Conservation (phyloP, 805 yeast species). For the Tetrapisispora fleetii region DNA sequence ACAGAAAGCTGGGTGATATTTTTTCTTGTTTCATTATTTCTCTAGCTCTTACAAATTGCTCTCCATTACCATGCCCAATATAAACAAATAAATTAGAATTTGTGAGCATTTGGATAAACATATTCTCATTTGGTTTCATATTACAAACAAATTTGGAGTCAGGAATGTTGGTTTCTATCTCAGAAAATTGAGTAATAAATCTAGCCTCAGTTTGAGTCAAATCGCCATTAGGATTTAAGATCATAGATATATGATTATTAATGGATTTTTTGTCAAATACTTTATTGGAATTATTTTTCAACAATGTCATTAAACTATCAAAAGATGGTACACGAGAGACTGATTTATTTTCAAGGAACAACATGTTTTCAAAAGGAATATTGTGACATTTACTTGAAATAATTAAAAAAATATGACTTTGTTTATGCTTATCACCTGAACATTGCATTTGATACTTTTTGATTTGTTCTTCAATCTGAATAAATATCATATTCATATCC, state of each 20-base stretch:
- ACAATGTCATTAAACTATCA: constrained; percentile 32
- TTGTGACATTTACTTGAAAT: constrained; percentile 55
- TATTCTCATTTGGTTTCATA: constrained; percentile 45
- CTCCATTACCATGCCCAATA: constrained; percentile 97
- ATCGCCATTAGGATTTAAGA: constrained; percentile 80
- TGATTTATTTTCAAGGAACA: constrained; percentile 42
- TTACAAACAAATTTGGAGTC: constrained; percentile 50
- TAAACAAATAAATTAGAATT: constrained; percentile 51
- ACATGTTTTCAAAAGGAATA: constrained; percentile 87
- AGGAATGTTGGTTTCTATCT: constrained; percentile 15
- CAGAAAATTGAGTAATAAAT: constrained; percentile 38
- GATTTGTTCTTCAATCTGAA: constrained; percentile 41
- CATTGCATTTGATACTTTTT: constrained; percentile 21
- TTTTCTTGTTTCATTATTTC: constrained; percentile 35
- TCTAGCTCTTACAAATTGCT: constrained; percentile 56
- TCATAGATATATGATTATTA: constrained; percentile 39
- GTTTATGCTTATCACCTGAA: constrained; percentile 7
- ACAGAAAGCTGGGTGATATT: constrained; percentile 53
- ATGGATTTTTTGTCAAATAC: constrained; percentile 11
- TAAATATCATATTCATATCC: constrained; percentile 45
- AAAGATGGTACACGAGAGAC: constrained; percentile 72
- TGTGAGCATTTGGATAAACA: constrained; percentile 36
- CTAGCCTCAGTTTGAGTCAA: constrained; percentile 52
- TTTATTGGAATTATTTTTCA: constrained; percentile 15
- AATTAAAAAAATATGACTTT: constrained; percentile 55